phyloP scores from a whole-genome alignment of 371 early-diverging fungal genomes.

The Quaeritorhiza haematococci region DNA sequence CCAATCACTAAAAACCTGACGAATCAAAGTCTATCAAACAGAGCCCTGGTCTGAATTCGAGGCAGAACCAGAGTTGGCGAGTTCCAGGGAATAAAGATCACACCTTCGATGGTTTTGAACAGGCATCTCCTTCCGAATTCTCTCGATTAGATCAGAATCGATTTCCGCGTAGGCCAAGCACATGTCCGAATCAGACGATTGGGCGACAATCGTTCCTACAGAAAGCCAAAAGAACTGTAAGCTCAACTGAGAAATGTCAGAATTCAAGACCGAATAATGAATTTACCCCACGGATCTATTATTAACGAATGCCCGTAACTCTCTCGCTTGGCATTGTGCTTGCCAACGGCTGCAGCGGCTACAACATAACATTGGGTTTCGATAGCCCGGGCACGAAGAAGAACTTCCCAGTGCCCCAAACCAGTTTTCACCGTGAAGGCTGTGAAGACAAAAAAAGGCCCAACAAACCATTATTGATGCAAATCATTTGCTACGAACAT shows the following conservation, averaged over 20 bases:
- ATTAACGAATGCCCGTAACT: constrained; percentile 70
- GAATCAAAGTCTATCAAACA: no score
- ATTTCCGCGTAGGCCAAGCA: constrained; percentile 59
- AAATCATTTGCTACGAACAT: no score
- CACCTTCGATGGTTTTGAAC: constrained; percentile 61
- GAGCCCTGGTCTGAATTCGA: no score
- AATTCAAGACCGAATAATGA: no score
- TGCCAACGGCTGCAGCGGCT: constrained; percentile 75
- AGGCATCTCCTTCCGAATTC: constrained; percentile 68
- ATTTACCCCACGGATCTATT: constrained; percentile 63
- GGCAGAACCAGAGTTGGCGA: no score
- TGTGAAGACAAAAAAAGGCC: no score
- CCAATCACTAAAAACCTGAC: no score
- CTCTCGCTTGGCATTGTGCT: constrained; percentile 64
- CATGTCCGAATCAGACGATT: constrained; percentile 48
- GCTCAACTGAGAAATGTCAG: no score
- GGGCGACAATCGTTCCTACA: constrained; percentile 51
- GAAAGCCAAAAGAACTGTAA: no score
- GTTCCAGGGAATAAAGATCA: constrained; percentile 52
- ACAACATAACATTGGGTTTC: constrained; percentile 79
- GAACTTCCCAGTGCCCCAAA: constrained; percentile 75
- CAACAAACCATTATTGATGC: no score
- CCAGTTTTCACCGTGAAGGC: constrained; percentile 82
- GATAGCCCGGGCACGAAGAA: constrained; percentile 79
- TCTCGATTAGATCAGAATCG: constrained; percentile 54